Conservation (phyloP, 148 eudicot genomes). For the Talinum fruticosum region DNA sequence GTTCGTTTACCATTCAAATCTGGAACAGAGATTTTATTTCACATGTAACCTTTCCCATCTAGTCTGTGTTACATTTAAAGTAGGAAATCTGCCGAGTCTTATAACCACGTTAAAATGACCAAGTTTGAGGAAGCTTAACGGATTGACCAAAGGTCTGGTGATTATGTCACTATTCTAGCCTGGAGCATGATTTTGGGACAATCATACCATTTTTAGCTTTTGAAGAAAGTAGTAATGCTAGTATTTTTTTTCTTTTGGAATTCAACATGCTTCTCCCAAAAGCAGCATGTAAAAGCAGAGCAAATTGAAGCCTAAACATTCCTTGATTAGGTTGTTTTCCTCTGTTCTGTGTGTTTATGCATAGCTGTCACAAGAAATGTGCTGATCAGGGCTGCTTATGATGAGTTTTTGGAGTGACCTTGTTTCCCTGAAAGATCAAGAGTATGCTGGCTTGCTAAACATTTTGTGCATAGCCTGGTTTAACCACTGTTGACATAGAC, state of each 20-base stretch:
- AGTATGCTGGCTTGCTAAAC: not conserved
- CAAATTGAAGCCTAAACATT: not conserved
- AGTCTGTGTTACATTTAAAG: not conserved
- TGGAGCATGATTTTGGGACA: not conserved
- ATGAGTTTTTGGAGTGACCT: not conserved
- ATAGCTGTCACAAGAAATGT: not conserved
- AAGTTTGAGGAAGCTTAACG: not conserved
- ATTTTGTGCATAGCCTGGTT: too few species aligned
- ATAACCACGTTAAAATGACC: not conserved
- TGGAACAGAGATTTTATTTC: not conserved
- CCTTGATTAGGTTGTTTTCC: not conserved
- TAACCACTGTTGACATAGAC: too few species aligned
- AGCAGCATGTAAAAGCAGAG: not conserved
- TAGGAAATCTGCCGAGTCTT: not conserved
- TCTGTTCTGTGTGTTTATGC: not conserved
- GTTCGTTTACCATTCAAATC: not conserved
- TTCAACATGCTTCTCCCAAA: not conserved
- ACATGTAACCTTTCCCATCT: not conserved
- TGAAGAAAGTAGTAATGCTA: not conserved
- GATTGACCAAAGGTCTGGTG: not conserved
- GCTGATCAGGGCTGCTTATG: not conserved
- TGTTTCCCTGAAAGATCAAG: not conserved
- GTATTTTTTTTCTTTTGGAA: not conserved
- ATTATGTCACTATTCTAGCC: not conserved
- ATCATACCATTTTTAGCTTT: not conserved